Percentiles rank a stretch among this genome's conserved stretches.
phyloP scores from a whole-genome alignment of 2,329 filamentous ascomycete species.

The Penicillium oxalicum region DNA sequence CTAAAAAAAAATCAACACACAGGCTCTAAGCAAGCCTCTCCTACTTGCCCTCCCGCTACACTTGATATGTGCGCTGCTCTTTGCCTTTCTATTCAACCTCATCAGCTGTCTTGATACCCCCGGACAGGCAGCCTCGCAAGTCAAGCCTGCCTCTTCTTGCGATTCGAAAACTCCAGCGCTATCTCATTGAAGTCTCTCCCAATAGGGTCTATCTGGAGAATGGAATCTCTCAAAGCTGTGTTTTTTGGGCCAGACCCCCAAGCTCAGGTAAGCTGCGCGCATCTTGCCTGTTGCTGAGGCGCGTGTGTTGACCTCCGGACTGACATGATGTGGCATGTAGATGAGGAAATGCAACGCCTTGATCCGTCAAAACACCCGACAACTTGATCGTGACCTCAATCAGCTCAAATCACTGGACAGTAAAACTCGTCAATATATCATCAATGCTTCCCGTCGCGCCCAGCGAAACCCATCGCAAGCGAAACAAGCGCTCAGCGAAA shows the following conservation, averaged over 20 bases:
- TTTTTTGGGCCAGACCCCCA: constrained; percentile 91
- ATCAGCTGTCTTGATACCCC: too few species aligned
- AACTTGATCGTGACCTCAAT: constrained; percentile 87
- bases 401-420: constrained; percentile 70
- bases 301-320: not conserved
- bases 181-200: too few species aligned
- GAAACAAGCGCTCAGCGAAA: constrained; percentile 73
- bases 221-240: constrained; percentile 82
- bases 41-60: too few species aligned
- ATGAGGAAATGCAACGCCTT: constrained; percentile 92
- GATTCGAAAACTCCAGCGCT: too few species aligned
- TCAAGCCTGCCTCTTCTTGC: too few species aligned
- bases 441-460: constrained; percentile 73
- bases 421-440: constrained; percentile 79
- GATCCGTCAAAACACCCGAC: constrained; percentile 82
- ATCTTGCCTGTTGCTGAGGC: not conserved
- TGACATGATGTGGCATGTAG: constrained; percentile 44
- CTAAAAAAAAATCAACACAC: too few species aligned
- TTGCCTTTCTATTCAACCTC: too few species aligned
- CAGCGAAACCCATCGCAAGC: constrained; percentile 73
- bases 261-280: constrained; percentile 62
- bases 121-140: too few species aligned
- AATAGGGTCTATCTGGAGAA: constrained; percentile 38
- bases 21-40: too few species aligned
- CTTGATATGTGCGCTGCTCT: too few species aligned